These are phyloP conservation scores for Apiotrichum veenhuisii DNA, from an alignment of 1,284 basidiomycete genomes.

Conservation along the genomic window DNA sequence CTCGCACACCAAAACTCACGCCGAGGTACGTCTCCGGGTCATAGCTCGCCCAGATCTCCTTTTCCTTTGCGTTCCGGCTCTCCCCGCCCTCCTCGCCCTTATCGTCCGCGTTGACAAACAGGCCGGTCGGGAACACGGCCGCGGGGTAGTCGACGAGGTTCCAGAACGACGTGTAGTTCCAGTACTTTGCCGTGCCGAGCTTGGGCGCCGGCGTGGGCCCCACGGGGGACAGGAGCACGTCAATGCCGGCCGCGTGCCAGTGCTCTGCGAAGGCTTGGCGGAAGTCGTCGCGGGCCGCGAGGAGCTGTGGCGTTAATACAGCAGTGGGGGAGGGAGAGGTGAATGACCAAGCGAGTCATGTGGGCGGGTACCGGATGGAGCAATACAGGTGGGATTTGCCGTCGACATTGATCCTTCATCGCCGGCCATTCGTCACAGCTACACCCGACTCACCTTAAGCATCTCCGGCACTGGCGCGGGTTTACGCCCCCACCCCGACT, in stretches of 20 bases:
- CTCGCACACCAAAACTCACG: background rate
- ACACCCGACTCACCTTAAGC: slow-evolving; percentile 15
- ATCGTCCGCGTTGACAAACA: slow-evolving; percentile 34
- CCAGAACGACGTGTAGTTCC: slow-evolving; percentile 59
- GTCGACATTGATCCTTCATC: too few species aligned
- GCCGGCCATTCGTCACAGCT: too few species aligned
- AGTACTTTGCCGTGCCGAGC: slow-evolving; percentile 24
- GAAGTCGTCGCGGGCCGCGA: slow-evolving; percentile 30
- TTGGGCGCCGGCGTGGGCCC: slow-evolving; percentile 27
- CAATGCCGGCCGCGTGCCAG: slow-evolving; percentile 29
- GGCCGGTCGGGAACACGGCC: slow-evolving; percentile 60
- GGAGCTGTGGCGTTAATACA: slow-evolving; percentile 15
- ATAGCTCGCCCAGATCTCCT: slow-evolving; percentile 27
- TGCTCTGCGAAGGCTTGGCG: slow-evolving; percentile 26
- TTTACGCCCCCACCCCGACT: background rate
- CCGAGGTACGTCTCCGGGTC: slow-evolving; percentile 5
- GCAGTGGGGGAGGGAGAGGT: too few species aligned
- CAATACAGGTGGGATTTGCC: too few species aligned
- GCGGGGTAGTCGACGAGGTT: slow-evolving; percentile 65
- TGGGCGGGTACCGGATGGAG: too few species aligned
- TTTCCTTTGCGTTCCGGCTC: background rate
- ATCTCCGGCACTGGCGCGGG: slow-evolving; percentile 18
- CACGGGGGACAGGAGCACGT: slow-evolving; percentile 32
- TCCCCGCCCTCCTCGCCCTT: slow-evolving; percentile 18
- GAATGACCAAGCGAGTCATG: too few species aligned